phyloP scores from a whole-genome alignment of 495 filamentous ascomycete genomes.

The Annulohypoxylon maeteangense region DNA sequence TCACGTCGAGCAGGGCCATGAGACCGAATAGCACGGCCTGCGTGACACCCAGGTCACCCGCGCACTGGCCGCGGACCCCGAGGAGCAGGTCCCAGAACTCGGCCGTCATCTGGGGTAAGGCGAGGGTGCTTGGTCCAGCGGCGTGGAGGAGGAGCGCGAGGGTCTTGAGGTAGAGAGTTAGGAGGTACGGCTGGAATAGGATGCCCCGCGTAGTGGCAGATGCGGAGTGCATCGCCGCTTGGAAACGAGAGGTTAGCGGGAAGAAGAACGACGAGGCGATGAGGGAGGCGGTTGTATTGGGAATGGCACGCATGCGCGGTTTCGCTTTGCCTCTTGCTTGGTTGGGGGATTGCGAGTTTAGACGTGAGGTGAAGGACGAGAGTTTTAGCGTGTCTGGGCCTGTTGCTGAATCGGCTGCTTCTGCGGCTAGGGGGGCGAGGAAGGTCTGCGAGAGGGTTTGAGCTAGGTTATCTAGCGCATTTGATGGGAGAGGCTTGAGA shows the following conservation, averaged over 20 bases:
- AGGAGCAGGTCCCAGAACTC: slow-evolving; percentile 77
- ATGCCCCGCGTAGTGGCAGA: slow-evolving; percentile 57
- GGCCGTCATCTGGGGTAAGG: slow-evolving; percentile 72
- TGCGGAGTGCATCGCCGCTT: slow-evolving; percentile 59
- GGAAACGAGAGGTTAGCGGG: slow-evolving; percentile 71
- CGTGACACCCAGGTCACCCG: slow-evolving; percentile 70
- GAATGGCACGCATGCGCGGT: slow-evolving; percentile 70
- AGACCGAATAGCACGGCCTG: slow-evolving; percentile 81
- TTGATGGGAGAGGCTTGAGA: slow-evolving; percentile 61
- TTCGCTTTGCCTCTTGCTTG: slow-evolving; percentile 42
- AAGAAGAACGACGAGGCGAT: slow-evolving; percentile 84
- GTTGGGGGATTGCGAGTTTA: slow-evolving; percentile 38
- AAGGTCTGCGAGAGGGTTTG: slow-evolving; percentile 72
- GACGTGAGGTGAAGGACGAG: slow-evolving; percentile 57
- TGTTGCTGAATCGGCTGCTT: slow-evolving; percentile 73
- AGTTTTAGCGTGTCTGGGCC: slow-evolving; percentile 89
- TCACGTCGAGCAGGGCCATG: slow-evolving; percentile 85
- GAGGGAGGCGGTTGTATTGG: slow-evolving; percentile 79
- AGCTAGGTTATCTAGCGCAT: slow-evolving; percentile 70
- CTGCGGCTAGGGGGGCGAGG: slow-evolving; percentile 80
- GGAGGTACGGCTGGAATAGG: slow-evolving; percentile 68
- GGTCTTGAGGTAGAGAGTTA: slow-evolving; percentile 71
- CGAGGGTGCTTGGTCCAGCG: slow-evolving; percentile 68
- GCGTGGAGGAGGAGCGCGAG: slow-evolving; percentile 73
- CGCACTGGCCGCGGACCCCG: slow-evolving; percentile 53